A percentile compares a stretch with the other conserved stretches of the same genome.
These are phyloP conservation scores for Neurospora sp. DNA, from an alignment of 495 filamentous ascomycete genomes.

Conservation along the genomic window DNA sequence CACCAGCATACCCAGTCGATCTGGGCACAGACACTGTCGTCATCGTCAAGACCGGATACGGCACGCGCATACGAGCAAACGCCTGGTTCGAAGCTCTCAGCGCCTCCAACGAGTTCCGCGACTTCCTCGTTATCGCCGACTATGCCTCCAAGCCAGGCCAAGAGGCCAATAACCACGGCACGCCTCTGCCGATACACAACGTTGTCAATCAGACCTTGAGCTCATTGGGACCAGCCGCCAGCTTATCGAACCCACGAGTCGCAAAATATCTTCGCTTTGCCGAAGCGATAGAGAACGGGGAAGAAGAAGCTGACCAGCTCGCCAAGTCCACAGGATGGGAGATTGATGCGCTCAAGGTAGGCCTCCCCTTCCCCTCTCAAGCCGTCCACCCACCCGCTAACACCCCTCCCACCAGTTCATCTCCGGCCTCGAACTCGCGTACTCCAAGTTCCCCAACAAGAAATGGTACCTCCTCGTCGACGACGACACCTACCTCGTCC, in stretches of 20 bases:
- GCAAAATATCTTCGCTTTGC: conserved; percentile 27
- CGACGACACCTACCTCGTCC: conserved; percentile 38
- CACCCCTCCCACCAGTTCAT: conserved; percentile 24
- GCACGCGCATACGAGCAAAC: conserved; percentile 25
- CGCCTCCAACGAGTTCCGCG: conserved; percentile 13
- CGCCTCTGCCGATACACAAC: conserved; percentile 23
- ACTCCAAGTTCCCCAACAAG: conserved; percentile 30
- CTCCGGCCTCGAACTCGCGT: conserved; percentile 31
- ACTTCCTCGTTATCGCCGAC: conserved; percentile 33
- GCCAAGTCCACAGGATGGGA: conserved; percentile 35
- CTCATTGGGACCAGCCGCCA: not conserved
- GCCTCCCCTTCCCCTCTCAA: too few species aligned
- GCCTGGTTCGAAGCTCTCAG: conserved; percentile 28
- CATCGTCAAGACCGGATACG: conserved; percentile 38
- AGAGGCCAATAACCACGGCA: conserved; percentile 6
- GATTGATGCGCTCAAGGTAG: conserved; percentile 38
- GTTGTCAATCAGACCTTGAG: conserved; percentile 25
- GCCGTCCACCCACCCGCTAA: not conserved
- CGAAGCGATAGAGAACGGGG: conserved; percentile 24
- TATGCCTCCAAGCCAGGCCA: conserved; percentile 12
- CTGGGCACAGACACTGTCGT: conserved; percentile 26
- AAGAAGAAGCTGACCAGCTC: conserved; percentile 22
- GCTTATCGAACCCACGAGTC: conserved; percentile 15
- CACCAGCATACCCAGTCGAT: conserved; percentile 16
- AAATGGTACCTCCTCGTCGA: conserved; percentile 40